phyloP scores from a whole-genome alignment of 2,329 filamentous ascomycete genomes.

The Verticillium klebahnii region DNA sequence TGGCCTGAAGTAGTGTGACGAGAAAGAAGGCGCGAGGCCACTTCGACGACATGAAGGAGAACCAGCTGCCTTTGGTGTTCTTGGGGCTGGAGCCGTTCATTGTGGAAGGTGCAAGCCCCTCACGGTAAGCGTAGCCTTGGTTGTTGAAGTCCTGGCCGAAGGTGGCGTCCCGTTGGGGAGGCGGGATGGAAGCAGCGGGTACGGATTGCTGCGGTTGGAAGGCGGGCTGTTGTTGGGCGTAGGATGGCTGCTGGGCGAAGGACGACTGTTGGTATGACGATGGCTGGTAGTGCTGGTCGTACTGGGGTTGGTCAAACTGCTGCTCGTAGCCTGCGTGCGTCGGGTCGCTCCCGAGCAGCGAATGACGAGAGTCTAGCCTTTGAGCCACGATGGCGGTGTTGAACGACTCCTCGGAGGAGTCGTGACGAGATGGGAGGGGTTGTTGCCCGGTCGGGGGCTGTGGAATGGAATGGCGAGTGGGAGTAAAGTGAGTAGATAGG shows the following conservation, averaged over 20 bases:
- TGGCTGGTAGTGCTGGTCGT: slow-evolving; percentile 15
- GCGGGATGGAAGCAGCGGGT: slow-evolving; percentile 20
- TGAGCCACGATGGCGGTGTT: slow-evolving; percentile 27
- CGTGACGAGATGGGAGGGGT: slow-evolving; percentile 9
- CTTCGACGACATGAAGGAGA: slow-evolving; percentile 75
- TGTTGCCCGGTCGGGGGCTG: slow-evolving; percentile 4
- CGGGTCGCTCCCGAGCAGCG: slow-evolving; percentile 32
- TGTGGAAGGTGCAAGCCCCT: slow-evolving; percentile 28
- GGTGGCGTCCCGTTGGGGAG: slow-evolving; percentile 16
- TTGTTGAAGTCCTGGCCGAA: slow-evolving; percentile 12
- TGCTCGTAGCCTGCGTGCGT: slow-evolving; percentile 21
- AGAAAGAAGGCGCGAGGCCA: slow-evolving; percentile 88
- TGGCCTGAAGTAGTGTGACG: slow-evolving; percentile 69
- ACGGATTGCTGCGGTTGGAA: not conserved
- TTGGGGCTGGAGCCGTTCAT: slow-evolving; percentile 17
- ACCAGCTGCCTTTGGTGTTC: slow-evolving; percentile 12
- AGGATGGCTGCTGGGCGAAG: slow-evolving; percentile 1
- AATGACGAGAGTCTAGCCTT: slow-evolving; percentile 35
- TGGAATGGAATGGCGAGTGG: slow-evolving; percentile 2
- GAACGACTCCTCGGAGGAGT: slow-evolving; percentile 23
- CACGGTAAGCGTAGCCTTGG: slow-evolving; percentile 25
- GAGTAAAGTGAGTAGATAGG: not conserved
- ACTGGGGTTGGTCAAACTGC: slow-evolving; percentile 18
- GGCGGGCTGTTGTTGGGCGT: not conserved
- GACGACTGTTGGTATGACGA: slow-evolving; percentile 8